Evolutionary conservation across 2,329 filamentous ascomycete genomes (phyloP).

Genomic region (Aspergillus puulaauensis): DNA sequence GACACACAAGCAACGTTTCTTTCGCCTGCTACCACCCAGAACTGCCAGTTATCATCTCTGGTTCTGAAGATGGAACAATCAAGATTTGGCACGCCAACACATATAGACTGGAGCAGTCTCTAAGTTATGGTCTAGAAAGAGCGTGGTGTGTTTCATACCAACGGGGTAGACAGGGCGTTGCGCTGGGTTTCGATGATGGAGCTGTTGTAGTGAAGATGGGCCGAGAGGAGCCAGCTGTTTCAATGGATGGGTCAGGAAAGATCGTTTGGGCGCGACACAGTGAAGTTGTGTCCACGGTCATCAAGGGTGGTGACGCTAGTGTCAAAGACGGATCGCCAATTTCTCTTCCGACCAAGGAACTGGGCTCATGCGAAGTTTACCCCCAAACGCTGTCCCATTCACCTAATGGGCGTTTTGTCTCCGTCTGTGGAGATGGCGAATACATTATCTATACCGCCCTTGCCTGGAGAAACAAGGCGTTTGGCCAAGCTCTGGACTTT

Average conservation of each 20-base stretch:
- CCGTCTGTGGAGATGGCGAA: slow-evolving; percentile 91
- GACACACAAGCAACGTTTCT: slow-evolving; percentile 96
- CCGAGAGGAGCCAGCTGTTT: slow-evolving; percentile 93
- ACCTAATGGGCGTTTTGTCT: slow-evolving; percentile 89
- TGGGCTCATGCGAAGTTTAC: slow-evolving; percentile 95
- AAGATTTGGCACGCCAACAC: slow-evolving; percentile 99
- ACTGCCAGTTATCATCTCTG: slow-evolving; percentile 93
- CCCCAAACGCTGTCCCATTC: slow-evolving; percentile 92
- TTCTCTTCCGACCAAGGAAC: slow-evolving; percentile 83
- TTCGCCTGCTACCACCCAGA: slow-evolving; percentile 98
- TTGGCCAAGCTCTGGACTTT: slow-evolving; percentile 92
- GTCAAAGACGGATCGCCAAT: slow-evolving; percentile 89
- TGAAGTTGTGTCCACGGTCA: slow-evolving; percentile 90
- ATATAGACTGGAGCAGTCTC: slow-evolving; percentile 89
- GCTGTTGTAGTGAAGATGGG: slow-evolving; percentile 98
- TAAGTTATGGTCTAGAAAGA: slow-evolving; percentile 93
- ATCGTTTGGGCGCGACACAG: slow-evolving; percentile 94
- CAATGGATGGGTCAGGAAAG: slow-evolving; percentile 95
- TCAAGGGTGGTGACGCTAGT: slow-evolving; percentile 82
- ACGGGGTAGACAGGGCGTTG: slow-evolving; percentile 88
- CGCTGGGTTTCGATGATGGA: slow-evolving; percentile 95
- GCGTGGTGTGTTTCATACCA: slow-evolving; percentile 98
- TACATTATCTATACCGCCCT: slow-evolving; percentile 99
- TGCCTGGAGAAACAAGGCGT: slow-evolving; percentile 95
- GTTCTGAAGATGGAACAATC: slow-evolving; percentile 94